Percentiles rank a stretch among this genome's conserved stretches.
phyloP scores from a whole-genome alignment of 345 rosid species.

The Mangifera indica region DNA sequence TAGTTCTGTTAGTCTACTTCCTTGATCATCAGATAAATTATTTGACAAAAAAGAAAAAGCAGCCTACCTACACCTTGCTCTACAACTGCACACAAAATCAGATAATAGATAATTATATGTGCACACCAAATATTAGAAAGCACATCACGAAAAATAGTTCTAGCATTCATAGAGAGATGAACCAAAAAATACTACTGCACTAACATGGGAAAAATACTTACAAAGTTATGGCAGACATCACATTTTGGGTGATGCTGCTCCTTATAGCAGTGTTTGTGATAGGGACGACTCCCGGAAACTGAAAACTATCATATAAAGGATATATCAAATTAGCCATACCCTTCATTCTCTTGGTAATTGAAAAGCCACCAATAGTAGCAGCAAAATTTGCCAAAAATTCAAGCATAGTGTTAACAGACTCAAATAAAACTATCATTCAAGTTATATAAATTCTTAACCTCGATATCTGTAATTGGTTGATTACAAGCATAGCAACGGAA shows the following conservation, averaged over 20 bases:
- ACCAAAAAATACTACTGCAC: not conserved
- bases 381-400: slow-evolving; percentile 9
- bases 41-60: too few species aligned
- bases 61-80: too few species aligned
- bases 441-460: slow-evolving; percentile 44
- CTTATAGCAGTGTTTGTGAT: slow-evolving; percentile 84
- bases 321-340: slow-evolving; percentile 21
- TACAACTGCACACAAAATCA: not conserved
- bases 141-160: not conserved
- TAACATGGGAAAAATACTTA: slow-evolving; percentile 42
- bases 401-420: slow-evolving; percentile 13
- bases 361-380: not conserved
- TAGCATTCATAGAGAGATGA: not conserved
- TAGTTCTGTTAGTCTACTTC: not conserved
- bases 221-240: slow-evolving; percentile 82
- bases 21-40: not conserved
- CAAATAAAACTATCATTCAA: slow-evolving; percentile 10
- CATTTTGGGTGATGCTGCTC: slow-evolving; percentile 84
- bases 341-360: not conserved
- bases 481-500: slow-evolving; percentile 75
- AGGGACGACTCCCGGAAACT: slow-evolving; percentile 65
- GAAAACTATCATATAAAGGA: slow-evolving; percentile 49
- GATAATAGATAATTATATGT: not conserved
- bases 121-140: not conserved
- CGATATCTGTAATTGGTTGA: slow-evolving; percentile 65